Conservation (phyloP, 1,284 basidiomycete genomes). For the Cutaneotrichosporon sp. region DNA sequence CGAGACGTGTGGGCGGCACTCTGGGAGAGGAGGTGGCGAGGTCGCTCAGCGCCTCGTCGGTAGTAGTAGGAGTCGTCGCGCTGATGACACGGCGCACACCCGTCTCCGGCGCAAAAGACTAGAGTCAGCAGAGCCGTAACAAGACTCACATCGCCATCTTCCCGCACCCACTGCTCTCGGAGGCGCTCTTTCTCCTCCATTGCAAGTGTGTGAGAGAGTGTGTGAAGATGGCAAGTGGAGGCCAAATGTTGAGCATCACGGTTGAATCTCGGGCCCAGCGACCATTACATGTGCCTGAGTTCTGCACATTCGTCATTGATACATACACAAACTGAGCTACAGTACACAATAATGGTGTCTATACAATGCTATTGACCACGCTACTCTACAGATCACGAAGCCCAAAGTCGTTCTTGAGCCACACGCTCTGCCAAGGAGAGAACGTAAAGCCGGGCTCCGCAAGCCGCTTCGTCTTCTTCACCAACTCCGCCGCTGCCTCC, state of each 20-base stretch:
- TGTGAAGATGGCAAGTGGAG: neutral
- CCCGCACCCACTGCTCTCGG: neutral
- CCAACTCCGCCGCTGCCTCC: too few species aligned
- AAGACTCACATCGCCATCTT: neutral
- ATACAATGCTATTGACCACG: too few species aligned
- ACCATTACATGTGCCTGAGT: slow-evolving; percentile 10
- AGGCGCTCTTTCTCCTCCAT: neutral
- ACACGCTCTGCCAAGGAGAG: too few species aligned
- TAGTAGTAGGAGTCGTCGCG: neutral
- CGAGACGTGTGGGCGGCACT: neutral
- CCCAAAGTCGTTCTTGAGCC: too few species aligned
- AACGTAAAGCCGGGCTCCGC: too few species aligned
- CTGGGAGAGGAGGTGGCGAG: neutral
- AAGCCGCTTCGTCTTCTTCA: too few species aligned
- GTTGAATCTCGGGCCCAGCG: neutral
- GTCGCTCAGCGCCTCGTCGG: neutral
- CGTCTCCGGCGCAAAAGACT: neutral
- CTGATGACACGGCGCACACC: neutral
- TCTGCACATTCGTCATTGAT: too few species aligned
- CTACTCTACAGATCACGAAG: too few species aligned
- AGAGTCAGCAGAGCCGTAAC: neutral
- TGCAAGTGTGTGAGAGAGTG: neutral
- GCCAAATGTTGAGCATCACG: neutral
- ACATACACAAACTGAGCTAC: too few species aligned
- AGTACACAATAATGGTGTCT: too few species aligned